Evolutionary conservation across 2,329 filamentous ascomycete species (phyloP).

Genomic region (Ophiostoma quercus): DNA sequence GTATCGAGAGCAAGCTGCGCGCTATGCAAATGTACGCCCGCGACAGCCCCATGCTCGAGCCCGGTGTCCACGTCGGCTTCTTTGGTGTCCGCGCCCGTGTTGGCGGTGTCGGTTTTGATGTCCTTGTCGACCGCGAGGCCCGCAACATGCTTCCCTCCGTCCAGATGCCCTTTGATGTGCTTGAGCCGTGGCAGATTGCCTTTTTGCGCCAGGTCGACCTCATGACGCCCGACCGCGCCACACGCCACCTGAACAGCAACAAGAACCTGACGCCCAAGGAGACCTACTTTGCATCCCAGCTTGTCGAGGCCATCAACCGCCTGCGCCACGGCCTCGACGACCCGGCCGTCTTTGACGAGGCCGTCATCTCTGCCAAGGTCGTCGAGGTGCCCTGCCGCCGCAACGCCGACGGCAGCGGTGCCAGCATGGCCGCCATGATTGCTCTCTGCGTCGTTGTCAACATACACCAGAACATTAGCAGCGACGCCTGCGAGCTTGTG

Average conservation of each 20-base stretch:
- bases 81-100: slow-evolving; percentile 53
- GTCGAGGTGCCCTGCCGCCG: slow-evolving; percentile 40
- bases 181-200: slow-evolving; percentile 52
- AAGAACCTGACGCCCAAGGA: slow-evolving; percentile 39
- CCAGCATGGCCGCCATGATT: slow-evolving; percentile 31
- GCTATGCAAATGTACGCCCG: slow-evolving; percentile 58
- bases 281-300: slow-evolving; percentile 40
- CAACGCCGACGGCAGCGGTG: slow-evolving; percentile 17
- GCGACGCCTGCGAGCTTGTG: slow-evolving; percentile 43
- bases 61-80: slow-evolving; percentile 53
- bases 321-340: slow-evolving; percentile 43
- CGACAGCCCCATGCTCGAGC: slow-evolving; percentile 42
- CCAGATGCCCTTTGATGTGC: slow-evolving; percentile 46
- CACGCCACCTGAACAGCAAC: slow-evolving; percentile 38
- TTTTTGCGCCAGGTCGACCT: slow-evolving; percentile 49
- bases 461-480: slow-evolving; percentile 43
- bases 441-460: slow-evolving; percentile 47
- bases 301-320: slow-evolving; percentile 41
- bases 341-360: slow-evolving; percentile 41
- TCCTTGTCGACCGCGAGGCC: slow-evolving; percentile 53
- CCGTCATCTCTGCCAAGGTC: slow-evolving; percentile 41
- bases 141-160: slow-evolving; percentile 58
- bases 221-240: slow-evolving; percentile 38
- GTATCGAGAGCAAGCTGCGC: slow-evolving; percentile 57
- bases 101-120: slow-evolving; percentile 54